Conservation (phyloP, 163 green algal genomes). For the Coccomyxa subellipsoidea region DNA sequence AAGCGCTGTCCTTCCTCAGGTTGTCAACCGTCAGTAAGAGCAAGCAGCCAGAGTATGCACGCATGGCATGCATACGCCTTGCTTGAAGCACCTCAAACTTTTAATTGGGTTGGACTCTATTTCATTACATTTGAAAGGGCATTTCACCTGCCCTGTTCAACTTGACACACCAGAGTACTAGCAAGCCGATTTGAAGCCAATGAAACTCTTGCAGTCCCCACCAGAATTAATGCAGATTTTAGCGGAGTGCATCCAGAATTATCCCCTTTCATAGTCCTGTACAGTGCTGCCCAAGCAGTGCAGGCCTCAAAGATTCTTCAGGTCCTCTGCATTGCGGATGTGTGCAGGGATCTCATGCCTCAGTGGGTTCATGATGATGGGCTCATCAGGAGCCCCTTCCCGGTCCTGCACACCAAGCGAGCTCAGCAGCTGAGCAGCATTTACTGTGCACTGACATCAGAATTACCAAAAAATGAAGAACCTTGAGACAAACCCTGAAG, state of each 20-base stretch:
- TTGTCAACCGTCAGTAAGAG: too few relatives aligned
- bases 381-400: slow-evolving; percentile 26
- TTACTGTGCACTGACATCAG: not conserved
- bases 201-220: too few relatives aligned
- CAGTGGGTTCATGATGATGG: slow-evolving; percentile 33
- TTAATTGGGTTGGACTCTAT: too few relatives aligned
- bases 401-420: slow-evolving; percentile 16
- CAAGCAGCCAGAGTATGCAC: too few relatives aligned
- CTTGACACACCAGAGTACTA: too few relatives aligned
- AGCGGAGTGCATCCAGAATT: not conserved
- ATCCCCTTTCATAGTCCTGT: not conserved
- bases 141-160: too few relatives aligned
- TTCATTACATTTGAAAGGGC: too few relatives aligned
- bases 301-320: not conserved
- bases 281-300: not conserved
- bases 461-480: not conserved
- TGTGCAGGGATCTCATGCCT: slow-evolving; percentile 23
- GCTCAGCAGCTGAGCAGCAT: not conserved
- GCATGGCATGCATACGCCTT: too few relatives aligned
- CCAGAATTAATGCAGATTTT: too few relatives aligned
- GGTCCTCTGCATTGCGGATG: slow-evolving; percentile 11
- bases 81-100: too few relatives aligned
- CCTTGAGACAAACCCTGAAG: not conserved
- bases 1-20: too few relatives aligned
- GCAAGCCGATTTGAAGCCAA: too few relatives aligned